phyloP scores from a whole-genome alignment of 768 basidiomycete genomes.

The Boletellus ananiceps region DNA sequence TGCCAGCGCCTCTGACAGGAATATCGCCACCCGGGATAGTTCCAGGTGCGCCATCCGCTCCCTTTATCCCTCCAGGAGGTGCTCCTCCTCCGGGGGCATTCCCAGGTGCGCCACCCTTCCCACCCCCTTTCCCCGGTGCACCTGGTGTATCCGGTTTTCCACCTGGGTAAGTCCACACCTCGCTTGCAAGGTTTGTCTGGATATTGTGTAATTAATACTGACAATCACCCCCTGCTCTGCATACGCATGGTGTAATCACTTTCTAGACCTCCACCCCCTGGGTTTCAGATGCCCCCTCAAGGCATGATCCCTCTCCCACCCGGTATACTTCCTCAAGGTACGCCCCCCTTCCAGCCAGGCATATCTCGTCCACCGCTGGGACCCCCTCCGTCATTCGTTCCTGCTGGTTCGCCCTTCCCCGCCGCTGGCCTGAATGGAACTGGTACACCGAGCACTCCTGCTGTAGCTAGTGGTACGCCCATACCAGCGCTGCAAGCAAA shows the following conservation, averaged over 20 bases:
- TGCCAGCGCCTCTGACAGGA: slow-evolving; percentile 24
- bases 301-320: slow-evolving; percentile 33
- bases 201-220: slow-evolving; percentile 17
- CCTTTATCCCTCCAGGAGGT: slow-evolving; percentile 35
- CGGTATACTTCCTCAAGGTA: slow-evolving; percentile 36
- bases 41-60: slow-evolving; percentile 43
- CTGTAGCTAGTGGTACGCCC: slow-evolving; percentile 25
- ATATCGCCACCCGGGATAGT: slow-evolving; percentile 36
- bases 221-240: slow-evolving; percentile 11
- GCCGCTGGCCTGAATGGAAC: slow-evolving; percentile 22
- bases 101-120: slow-evolving; percentile 35
- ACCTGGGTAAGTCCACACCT: slow-evolving; percentile 44
- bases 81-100: slow-evolving; percentile 36
- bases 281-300: slow-evolving; percentile 47
- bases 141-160: slow-evolving; percentile 50
- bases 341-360: slow-evolving; percentile 36
- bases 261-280: slow-evolving; percentile 48
- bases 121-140: slow-evolving; percentile 41
- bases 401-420: slow-evolving; percentile 30
- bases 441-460: slow-evolving; percentile 13
- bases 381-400: slow-evolving; percentile 36
- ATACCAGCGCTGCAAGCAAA: slow-evolving; percentile 10
- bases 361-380: slow-evolving; percentile 32
- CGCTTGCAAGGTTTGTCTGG: slow-evolving; percentile 11
- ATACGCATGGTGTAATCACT: slow-evolving; percentile 9